Evolutionary conservation across 441 rosid genomes (phyloP).

Genomic region (Adansonia grandidieri): DNA sequence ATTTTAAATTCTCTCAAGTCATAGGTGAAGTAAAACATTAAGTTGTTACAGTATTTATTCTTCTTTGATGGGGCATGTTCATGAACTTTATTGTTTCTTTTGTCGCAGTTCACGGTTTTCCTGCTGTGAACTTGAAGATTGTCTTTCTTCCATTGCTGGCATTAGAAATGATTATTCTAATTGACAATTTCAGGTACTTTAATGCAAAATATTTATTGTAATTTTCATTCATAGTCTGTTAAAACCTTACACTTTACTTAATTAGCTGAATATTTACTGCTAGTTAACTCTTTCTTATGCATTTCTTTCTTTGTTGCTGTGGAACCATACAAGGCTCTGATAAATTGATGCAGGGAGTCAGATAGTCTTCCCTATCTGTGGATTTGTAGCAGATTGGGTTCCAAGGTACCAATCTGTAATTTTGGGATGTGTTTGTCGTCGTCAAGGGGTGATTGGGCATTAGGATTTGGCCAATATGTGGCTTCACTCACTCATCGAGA

Average conservation of each 20-base stretch:
- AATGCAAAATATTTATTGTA: neutral
- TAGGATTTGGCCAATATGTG: neutral
- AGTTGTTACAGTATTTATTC: neutral
- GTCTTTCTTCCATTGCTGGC: conserved; percentile 87
- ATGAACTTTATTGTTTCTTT: conserved; percentile 22
- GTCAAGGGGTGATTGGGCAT: neutral
- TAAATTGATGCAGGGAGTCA: neutral
- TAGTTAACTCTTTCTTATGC: neutral
- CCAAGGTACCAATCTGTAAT: neutral
- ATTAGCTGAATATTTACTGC: neutral
- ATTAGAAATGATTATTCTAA: conserved; percentile 70
- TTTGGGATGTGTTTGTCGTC: neutral
- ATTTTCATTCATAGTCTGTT: neutral
- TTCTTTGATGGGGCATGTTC: neutral
- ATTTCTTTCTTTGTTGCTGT: neutral
- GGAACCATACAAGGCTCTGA: neutral
- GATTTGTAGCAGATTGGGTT: neutral
- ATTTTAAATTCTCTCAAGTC: neutral
- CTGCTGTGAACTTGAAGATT: conserved; percentile 83
- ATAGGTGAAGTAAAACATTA: neutral
- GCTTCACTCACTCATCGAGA: neutral
- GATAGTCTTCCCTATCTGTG: neutral
- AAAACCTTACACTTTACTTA: conserved; percentile 14
- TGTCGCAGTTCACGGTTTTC: conserved; percentile 54
- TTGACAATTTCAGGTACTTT: conserved; percentile 89